Conservation (phyloP, 768 basidiomycete species). For the Daedaleopsis nitida region DNA sequence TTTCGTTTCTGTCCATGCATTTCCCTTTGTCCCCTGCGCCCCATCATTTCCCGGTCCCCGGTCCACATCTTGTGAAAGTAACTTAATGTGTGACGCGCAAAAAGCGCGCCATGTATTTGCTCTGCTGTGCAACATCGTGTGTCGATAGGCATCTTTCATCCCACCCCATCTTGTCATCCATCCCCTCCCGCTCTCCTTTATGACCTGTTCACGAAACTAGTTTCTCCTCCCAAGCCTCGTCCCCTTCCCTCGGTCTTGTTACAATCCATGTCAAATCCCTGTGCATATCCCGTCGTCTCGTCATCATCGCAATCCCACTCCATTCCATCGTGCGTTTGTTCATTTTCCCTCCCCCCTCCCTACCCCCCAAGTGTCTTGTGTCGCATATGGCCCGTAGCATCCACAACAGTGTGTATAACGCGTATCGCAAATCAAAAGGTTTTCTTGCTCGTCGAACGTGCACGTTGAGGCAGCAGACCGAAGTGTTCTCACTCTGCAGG, state of each 20-base stretch:
- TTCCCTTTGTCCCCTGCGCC: background rate
- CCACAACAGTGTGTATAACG: slow-evolving; percentile 20
- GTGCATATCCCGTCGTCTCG: background rate
- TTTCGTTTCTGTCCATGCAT: slow-evolving; percentile 5
- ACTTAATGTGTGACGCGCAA: background rate
- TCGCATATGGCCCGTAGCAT: slow-evolving; percentile 9
- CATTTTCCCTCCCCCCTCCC: no score
- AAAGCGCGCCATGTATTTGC: background rate
- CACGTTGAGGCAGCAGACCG: background rate
- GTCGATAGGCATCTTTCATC: background rate
- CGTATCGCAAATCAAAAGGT: slow-evolving; percentile 12
- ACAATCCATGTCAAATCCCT: background rate
- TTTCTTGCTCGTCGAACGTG: background rate
- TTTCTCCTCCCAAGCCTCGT: background rate
- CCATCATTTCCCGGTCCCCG: background rate
- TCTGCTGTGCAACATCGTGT: background rate
- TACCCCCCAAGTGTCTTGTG: background rate
- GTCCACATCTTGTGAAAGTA: background rate
- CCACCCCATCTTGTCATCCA: background rate
- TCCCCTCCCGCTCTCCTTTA: background rate
- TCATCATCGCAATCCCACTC: background rate
- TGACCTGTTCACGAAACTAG: background rate
- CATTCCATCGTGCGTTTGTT: background rate
- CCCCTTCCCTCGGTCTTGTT: background rate
- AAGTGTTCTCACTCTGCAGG: background rate